Evolutionary conservation across 2,329 filamentous ascomycete species (phyloP).

Genomic region (Bipolaris zeicola): DNA sequence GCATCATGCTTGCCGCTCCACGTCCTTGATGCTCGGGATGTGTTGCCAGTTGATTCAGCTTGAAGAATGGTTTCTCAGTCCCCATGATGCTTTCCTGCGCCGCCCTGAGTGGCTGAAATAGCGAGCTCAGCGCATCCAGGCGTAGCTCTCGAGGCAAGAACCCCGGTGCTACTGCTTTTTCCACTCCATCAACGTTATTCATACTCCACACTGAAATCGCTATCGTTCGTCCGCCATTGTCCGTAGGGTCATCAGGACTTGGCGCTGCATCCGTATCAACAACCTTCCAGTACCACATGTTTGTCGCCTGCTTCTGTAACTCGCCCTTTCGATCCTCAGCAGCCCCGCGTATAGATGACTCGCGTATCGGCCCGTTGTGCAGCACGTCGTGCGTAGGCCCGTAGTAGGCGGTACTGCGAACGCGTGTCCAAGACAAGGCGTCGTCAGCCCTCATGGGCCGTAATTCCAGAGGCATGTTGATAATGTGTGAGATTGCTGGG

Average conservation of each 20-base stretch:
- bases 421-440: conserved; percentile 36
- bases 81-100: conserved; percentile 38
- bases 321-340: conserved; percentile 32
- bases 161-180: conserved; percentile 56
- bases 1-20: conserved; percentile 47
- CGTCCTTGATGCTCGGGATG: conserved; percentile 49
- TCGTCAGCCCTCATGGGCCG: conserved; percentile 28
- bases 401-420: conserved; percentile 35
- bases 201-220: conserved; percentile 38
- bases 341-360: conserved; percentile 31
- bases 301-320: conserved; percentile 19
- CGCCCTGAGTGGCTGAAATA: conserved; percentile 30
- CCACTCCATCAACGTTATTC: conserved; percentile 18
- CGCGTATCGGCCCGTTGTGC: conserved; percentile 31
- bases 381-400: conserved; percentile 40
- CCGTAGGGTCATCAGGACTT: conserved; percentile 27
- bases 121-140: conserved; percentile 32
- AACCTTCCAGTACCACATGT: conserved; percentile 41
- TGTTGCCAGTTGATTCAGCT: conserved; percentile 42
- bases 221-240: conserved; percentile 35
- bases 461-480: conserved; percentile 35
- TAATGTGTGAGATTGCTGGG: background rate
- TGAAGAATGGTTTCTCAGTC: conserved; percentile 25
- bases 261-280: conserved; percentile 36
- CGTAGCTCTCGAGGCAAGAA: conserved; percentile 73